These are phyloP conservation scores for Rhizopus delemar DNA, from an alignment of 371 early-diverging fungal genomes.

Conservation along the genomic window DNA sequence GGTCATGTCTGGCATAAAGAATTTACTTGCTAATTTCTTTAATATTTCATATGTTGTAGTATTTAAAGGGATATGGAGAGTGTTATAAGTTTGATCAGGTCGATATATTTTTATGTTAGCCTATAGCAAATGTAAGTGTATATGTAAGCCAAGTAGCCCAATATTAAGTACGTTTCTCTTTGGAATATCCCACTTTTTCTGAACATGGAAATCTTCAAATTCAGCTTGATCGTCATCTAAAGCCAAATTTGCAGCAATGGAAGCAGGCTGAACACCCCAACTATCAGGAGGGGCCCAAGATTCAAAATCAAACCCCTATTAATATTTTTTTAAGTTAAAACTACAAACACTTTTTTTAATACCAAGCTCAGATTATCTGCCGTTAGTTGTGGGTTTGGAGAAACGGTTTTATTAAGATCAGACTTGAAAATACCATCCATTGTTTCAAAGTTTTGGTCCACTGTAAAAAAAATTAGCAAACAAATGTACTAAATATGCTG, in stretches of 20 bases:
- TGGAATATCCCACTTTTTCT: slow-evolving; percentile 25
- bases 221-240: slow-evolving; percentile 34
- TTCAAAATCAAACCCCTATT: background rate
- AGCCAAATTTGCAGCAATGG: slow-evolving; percentile 5
- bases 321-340: background rate
- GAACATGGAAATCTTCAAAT: slow-evolving; percentile 41
- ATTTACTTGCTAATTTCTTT: slow-evolving; percentile 67
- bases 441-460: slow-evolving; percentile 42
- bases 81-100: slow-evolving; percentile 71
- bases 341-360: background rate
- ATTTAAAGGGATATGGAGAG: slow-evolving; percentile 63
- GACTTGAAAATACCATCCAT: slow-evolving; percentile 50
- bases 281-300: slow-evolving; percentile 68
- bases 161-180: slow-evolving; percentile 26
- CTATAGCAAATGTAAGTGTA: slow-evolving; percentile 12
- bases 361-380: slow-evolving; percentile 5
- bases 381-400: slow-evolving; percentile 4
- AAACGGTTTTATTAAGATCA: slow-evolving; percentile 14
- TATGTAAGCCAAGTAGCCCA: background rate
- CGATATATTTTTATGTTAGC: slow-evolving; percentile 58
- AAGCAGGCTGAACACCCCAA: slow-evolving; percentile 56
- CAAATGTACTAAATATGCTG: slow-evolving; percentile 4
- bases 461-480: slow-evolving; percentile 11
- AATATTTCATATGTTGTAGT: slow-evolving; percentile 68
- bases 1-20: slow-evolving; percentile 68